Evolutionary conservation across 75 land plant species (phyloP).

Genomic region (Larix kaempferi): DNA sequence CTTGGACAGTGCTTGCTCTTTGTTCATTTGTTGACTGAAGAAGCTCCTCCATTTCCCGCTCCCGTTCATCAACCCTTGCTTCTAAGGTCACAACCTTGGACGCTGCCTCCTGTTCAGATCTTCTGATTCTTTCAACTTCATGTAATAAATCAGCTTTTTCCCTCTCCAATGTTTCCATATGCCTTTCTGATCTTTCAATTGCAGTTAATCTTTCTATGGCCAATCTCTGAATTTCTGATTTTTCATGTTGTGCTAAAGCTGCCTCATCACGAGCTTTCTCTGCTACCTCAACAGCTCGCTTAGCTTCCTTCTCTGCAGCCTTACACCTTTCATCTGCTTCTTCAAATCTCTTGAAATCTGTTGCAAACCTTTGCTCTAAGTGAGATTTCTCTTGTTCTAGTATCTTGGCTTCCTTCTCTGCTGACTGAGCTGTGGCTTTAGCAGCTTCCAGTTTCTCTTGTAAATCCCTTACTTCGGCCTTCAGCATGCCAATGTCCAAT

Average conservation of each 20-base stretch:
- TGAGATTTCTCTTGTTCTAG: constrained; percentile 63
- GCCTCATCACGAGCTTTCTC: constrained; percentile 76
- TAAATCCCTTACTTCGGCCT: constrained; percentile 43
- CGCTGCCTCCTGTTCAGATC: constrained; percentile 58
- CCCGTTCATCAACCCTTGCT: constrained; percentile 66
- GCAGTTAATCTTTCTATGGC: constrained; percentile 80
- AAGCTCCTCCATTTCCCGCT: constrained; percentile 75
- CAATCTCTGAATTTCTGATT: constrained; percentile 50
- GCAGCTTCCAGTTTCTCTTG: constrained; percentile 43
- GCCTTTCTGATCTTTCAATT: constrained; percentile 68
- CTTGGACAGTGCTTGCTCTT: constrained; percentile 77
- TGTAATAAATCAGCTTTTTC: constrained; percentile 49
- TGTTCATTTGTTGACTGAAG: constrained; percentile 69
- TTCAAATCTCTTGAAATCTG: constrained; percentile 57
- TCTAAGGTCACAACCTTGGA: constrained; percentile 58
- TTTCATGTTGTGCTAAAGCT: constrained; percentile 57
- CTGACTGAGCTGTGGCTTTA: constrained; percentile 50
- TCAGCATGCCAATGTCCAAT: constrained; percentile 44
- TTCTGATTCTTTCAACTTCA: constrained; percentile 43
- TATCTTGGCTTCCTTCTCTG: constrained; percentile 56
- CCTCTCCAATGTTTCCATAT: constrained; percentile 58
- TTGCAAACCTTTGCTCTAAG: constrained; percentile 50
- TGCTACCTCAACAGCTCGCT: constrained; percentile 67
- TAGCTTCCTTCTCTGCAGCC: constrained; percentile 68
- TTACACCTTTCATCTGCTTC: constrained; percentile 62